Base-by-base conservation (phyloP, 2,329 filamentous ascomycete genomes). In the Talaromyces rugulosus region DNA sequence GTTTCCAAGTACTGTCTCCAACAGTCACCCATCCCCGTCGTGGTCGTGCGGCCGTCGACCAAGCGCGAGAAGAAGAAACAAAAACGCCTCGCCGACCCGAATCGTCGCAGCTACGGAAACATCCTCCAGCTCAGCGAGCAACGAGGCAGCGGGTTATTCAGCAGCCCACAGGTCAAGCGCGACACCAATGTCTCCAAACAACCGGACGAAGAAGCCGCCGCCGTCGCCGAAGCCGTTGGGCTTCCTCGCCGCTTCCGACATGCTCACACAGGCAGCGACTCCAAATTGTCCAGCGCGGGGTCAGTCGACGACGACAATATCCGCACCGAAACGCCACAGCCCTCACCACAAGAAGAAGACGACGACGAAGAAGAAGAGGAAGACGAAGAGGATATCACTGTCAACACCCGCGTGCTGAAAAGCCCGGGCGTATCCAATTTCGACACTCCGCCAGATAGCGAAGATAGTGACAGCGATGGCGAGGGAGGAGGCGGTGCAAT, bases 1-100 rank as follows among this genome's bases (percentile, higher is more conserved):
- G 93, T 96, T 52, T 96, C 91, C 30, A 96, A 96, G 73, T 97
- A 96, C 77, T 96, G 93, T 70, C 83, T 96, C 12, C 93, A 97
- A 72, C 93, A 96, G 74, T 96, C 91, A 1, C 92, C 93, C 0
- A 91, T 97, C 1, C 93, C 93, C 0, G 93, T 96, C 7, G 93
- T 96, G 33, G 93, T 97, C 34, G 93, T 96, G 9, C 86, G 93
- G 4, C 92, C 93, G 40, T 90, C 89, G 34, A 89, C 90, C 64
- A 96, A 96, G 78, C 89, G 93, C 23, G 86, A 91, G 71, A 95
- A 95, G 78, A 96, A 96, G 79, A 96, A 95, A 77, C 84, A 85
- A 63, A 96, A 96, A 80, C 87, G 93, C 33, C 84, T 87, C 57
- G 87, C 89, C 59, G 91, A 96, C 68, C 88, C 91, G 5, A 82